A percentile compares a stretch with the other conserved stretches of the same genome.
Evolutionary conservation across 2,329 filamentous ascomycete genomes (phyloP).

Genomic region (Cladosporium halotolerans): DNA sequence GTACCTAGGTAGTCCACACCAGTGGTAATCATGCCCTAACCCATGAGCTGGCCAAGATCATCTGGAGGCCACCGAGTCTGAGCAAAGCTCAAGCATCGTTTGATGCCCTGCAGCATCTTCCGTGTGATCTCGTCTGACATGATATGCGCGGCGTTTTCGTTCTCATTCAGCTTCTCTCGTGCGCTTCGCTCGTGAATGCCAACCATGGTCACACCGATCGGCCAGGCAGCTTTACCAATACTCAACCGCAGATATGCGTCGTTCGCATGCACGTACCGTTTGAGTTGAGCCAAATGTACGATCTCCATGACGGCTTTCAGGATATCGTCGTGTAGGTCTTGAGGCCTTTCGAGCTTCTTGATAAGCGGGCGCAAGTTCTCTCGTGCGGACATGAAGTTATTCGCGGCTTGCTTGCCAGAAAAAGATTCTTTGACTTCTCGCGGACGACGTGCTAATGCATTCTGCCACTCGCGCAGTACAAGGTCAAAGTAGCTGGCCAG

Average conservation of each 20-base stretch:
- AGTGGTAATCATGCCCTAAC: conserved; percentile 41
- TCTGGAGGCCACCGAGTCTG: conserved; percentile 94
- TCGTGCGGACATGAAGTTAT: conserved; percentile 78
- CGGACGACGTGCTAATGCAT: conserved; percentile 60
- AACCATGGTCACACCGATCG: conserved; percentile 99
- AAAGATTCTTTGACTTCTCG: conserved; percentile 60
- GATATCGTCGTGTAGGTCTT: conserved; percentile 66
- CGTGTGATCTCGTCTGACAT: conserved; percentile 94
- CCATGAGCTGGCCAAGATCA: conserved; percentile 92
- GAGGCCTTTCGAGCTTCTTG: conserved; percentile 75
- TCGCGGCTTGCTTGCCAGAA: conserved; percentile 73
- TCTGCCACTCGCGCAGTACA: conserved; percentile 83
- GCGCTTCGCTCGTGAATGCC: conserved; percentile 97
- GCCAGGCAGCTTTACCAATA: conserved; percentile 73
- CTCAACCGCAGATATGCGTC: conserved; percentile 88
- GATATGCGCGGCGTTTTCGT: conserved; percentile 69
- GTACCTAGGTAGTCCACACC: neutral
- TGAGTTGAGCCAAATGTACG: conserved; percentile 80
- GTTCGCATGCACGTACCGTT: conserved; percentile 92
- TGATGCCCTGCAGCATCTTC: conserved; percentile 96
- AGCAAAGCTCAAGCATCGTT: conserved; percentile 90
- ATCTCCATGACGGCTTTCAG: conserved; percentile 77
- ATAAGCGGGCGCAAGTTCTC: conserved; percentile 88
- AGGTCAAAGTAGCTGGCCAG: conserved; percentile 94
- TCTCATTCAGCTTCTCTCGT: conserved; percentile 86